Conservation (phyloP, 441 rosid genomes). For the Dalechampia spathulata region DNA sequence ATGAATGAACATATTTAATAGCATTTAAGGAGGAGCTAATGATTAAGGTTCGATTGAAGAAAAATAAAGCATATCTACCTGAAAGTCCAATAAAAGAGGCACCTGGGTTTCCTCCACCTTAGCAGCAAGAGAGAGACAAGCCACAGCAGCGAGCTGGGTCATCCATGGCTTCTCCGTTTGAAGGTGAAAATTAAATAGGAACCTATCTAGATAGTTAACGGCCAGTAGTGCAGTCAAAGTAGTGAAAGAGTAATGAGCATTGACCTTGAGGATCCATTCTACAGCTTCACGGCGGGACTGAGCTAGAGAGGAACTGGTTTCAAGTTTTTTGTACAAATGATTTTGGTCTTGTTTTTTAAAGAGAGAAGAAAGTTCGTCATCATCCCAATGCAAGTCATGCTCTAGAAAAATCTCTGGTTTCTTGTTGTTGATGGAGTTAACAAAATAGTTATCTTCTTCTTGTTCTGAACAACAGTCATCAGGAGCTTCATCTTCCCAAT, state of each 20-base stretch:
- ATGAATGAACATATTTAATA: no score
- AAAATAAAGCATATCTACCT: constrained; percentile 23
- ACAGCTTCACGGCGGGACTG: constrained; percentile 46
- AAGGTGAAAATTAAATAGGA: constrained; percentile 29
- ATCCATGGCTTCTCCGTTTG: constrained; percentile 60
- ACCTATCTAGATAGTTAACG: constrained; percentile 58
- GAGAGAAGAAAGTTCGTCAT: constrained; percentile 40
- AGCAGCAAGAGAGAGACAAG: constrained; percentile 67
- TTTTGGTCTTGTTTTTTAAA: constrained; percentile 39
- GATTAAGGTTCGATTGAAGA: neutral
- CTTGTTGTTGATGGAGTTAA: neutral
- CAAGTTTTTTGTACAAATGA: constrained; percentile 16
- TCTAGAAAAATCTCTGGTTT: constrained; percentile 12
- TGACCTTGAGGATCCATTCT: constrained; percentile 54
- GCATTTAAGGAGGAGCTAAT: no score
- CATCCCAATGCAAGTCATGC: constrained; percentile 44
- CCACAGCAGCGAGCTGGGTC: constrained; percentile 55
- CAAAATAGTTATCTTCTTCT: neutral
- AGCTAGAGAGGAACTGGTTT: constrained; percentile 20
- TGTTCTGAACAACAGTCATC: constrained; percentile 12
- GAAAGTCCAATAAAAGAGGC: constrained; percentile 54
- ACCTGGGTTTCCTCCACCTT: constrained; percentile 68
- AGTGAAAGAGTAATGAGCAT: constrained; percentile 40
- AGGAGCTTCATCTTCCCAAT: constrained; percentile 29
- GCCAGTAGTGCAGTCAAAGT: constrained; percentile 61